Evolutionary conservation across 306 rosid species (phyloP), one percentile per base, ranked within the genome.

Genomic region (Cicer judaicum): DNA sequence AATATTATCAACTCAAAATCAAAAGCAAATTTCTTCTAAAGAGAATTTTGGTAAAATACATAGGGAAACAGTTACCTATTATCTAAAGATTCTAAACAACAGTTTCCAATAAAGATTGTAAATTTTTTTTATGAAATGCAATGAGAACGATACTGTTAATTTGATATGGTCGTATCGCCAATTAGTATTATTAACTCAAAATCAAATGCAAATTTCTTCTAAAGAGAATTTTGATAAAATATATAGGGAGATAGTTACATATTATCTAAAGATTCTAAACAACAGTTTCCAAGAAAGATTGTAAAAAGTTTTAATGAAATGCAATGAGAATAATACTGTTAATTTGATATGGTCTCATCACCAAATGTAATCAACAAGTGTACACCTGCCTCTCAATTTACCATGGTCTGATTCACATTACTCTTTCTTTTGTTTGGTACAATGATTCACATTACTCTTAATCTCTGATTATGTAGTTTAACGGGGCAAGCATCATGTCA

Each of bases 381-480:
- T 55, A 41, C 48, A 47, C 41, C 34, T 56, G 47, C 61, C 65
- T 40, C 39, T 34, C 44, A 47, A 52, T 56, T 38, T 8, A 49
- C 63, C 53, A 44, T 5, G n/a, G 21, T 72, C 68, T 52, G 78
- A 64, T 55, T 81, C 34, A 40, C 42, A n/a, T 49, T 67, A 67
- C 64, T 72, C 52, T 74, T 38, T 29, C 34, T 29, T 29, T 29
- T 29, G 34, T 29, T 29, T 29, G 34, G 34, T 29, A 29, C 34
- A 29, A 74, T 52, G 78, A 64, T 55, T 81, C 34, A 40, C 42
- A 14, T 49, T 67, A 67, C 64, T 72, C 61, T 74, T 38, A 60
- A 64, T 68, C 63, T 15, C 65, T 14, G 46, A 55, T 14, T n/a
- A 44, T 39, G 70, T 62, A 10, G 65, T 29, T 57, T 53, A 36